Conservation (phyloP, 208 protist genomes). For the Leishmania aethiopica region DNA sequence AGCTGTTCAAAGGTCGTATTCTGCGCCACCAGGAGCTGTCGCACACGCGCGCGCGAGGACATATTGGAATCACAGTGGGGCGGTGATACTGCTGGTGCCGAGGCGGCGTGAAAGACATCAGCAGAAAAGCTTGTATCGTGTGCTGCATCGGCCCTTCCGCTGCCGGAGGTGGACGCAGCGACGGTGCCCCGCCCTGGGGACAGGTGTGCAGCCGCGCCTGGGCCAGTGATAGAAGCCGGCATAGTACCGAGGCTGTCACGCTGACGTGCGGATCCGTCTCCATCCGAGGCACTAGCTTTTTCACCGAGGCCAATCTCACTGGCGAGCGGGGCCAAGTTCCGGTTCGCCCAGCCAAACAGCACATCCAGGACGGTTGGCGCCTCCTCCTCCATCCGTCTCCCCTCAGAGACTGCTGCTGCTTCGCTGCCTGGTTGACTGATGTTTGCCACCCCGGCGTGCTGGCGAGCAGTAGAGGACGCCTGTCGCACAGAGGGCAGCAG, state of each 20-base stretch:
- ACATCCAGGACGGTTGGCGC: constrained; percentile 32
- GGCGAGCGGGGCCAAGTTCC: constrained; percentile 8
- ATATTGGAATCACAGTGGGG: not conserved
- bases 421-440: not conserved
- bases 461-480: constrained; percentile 21
- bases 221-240: not conserved
- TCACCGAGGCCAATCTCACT: constrained; percentile 8
- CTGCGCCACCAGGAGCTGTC: constrained; percentile 38
- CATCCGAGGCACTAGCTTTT: not conserved
- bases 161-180: not conserved
- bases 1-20: constrained; percentile 67
- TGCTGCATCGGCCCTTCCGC: not conserved
- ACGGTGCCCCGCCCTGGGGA: constrained; percentile 9
- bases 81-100: not conserved
- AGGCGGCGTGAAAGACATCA: not conserved
- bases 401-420: not conserved
- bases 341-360: constrained; percentile 41
- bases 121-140: not conserved
- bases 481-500: constrained; percentile 57
- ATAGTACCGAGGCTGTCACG: not conserved
- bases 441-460: not conserved
- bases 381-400: constrained; percentile 1
- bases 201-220: no score
- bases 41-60: constrained; percentile 12
- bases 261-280: not conserved